Conservation (phyloP, 2,329 filamentous ascomycete species). For the Ramularia endophylla region DNA sequence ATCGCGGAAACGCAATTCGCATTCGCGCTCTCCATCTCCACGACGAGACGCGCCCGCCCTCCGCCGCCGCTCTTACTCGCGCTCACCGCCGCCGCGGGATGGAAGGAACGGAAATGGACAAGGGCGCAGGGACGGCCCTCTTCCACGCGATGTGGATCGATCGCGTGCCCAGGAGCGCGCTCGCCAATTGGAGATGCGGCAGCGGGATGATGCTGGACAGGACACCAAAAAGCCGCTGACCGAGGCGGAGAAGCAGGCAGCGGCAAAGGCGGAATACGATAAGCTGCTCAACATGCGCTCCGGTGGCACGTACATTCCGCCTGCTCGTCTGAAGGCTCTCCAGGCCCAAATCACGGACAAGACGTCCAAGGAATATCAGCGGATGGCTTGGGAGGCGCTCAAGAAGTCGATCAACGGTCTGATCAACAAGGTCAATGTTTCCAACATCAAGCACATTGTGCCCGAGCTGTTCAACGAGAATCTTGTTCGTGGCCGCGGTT, state of each 20-base stretch:
- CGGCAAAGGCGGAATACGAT: constrained; percentile 87
- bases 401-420: constrained; percentile 99
- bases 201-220: constrained; percentile 36
- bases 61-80: constrained; percentile 16
- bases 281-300: constrained; percentile 88
- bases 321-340: constrained; percentile 79
- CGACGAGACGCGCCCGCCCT: constrained; percentile 12
- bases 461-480: constrained; percentile 96
- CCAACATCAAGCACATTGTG: constrained; percentile 96
- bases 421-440: constrained; percentile 98
- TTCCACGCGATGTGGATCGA: constrained; percentile 45
- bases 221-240: constrained; percentile 53
- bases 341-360: constrained; percentile 98
- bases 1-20: constrained; percentile 3
- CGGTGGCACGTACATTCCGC: constrained; percentile 93
- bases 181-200: constrained; percentile 42
- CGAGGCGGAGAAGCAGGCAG: constrained; percentile 80
- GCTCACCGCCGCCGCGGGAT: constrained; percentile 28
- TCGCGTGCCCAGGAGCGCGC: constrained; percentile 48
- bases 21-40: constrained; percentile 32
- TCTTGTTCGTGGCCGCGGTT: constrained; percentile 77
- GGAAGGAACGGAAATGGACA: constrained; percentile 9
- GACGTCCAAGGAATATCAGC: constrained; percentile 92
- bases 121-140: constrained; percentile 37
- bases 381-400: constrained; percentile 97